Base-by-base conservation (phyloP, 2,329 filamentous ascomycete species). In the Juglanconis oblonga region DNA sequence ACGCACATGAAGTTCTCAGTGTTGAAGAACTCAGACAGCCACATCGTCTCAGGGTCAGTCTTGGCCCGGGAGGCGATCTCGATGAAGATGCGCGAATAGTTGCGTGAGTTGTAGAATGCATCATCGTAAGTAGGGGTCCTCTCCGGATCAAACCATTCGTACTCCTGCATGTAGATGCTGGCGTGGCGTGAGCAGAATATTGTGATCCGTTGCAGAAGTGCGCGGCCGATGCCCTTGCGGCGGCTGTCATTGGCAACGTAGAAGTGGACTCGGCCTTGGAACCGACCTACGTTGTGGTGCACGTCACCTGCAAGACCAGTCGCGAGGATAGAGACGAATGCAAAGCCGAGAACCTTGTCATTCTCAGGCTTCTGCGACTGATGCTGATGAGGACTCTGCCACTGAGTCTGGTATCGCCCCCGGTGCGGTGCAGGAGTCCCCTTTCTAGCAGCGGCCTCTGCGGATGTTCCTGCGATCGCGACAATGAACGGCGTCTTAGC, bases 401-500 rank as follows among this genome's bases (percentile, higher is more conserved):
- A 45, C 2, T 31, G 14, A 9, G 24, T 29, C 29, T 53, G 49
- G 38, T 52, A 36, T 2, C 29, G 31, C 14, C 44, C 44, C n/a
- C 38, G 52, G 4, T 29, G 17, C 9, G 13, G 29, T 6, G 47
- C 53, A 35, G 42, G 35, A 2, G 48, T 36, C 38, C 56, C 38
- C 50, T 53, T 53, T 38, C 51, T 36, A 14, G 45, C 14, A 8
- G 29, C 40, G n/a, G 53, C n/a, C 9, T 44, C 45, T 14, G 44
- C 32, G 4, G 14, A 5, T n/a, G 52, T 49, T 7, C 59, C 62
- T 31, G 51, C 33, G 7, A 64, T 49, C 2, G 53, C 59, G 14
- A 64, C 62, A 40, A 64, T 62, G 56, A 64, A 57, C 3, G 62
- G 62, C 5, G 54, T 59, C n/a, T 57, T 11, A 8, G 40, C 31